A percentile compares a stretch with the other conserved stretches of the same genome.
Conservation (phyloP, 2,329 filamentous ascomycete genomes). For the Fusarium caatingaense region DNA sequence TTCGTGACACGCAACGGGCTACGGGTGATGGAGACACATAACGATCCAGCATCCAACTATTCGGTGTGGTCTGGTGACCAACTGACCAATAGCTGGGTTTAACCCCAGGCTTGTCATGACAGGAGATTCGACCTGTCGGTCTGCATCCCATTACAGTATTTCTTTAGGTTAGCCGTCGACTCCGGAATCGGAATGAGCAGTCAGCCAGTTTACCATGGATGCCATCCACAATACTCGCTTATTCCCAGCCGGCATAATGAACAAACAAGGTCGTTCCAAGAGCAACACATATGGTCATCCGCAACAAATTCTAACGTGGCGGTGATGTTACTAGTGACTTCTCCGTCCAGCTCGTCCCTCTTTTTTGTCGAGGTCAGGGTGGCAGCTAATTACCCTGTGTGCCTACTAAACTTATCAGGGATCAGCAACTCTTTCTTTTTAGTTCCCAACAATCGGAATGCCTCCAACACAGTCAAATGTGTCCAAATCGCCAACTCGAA, state of each 20-base stretch:
- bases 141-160: conserved; percentile 30
- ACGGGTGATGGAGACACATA: conserved; percentile 29
- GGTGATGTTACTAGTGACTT: background rate
- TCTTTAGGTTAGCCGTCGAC: conserved; percentile 2
- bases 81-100: conserved; percentile 23
- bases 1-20: conserved; percentile 45
- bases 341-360: background rate
- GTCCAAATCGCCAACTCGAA: background rate
- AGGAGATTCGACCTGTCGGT: conserved; percentile 29
- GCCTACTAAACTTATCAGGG: background rate
- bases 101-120: conserved; percentile 31
- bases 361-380: background rate
- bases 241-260: background rate
- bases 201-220: background rate
- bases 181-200: conserved; percentile 29
- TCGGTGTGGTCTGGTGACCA: conserved; percentile 35
- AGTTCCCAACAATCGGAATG: conserved; percentile 10
- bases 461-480: background rate
- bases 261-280: background rate
- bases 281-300: background rate
- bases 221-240: background rate
- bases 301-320: background rate
- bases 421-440: conserved; percentile 19
- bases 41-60: conserved; percentile 42
- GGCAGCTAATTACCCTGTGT: conserved; percentile 10